phyloP scores from a whole-genome alignment of 2,329 filamentous ascomycete species.

The Hymenoscyphus repandus region DNA sequence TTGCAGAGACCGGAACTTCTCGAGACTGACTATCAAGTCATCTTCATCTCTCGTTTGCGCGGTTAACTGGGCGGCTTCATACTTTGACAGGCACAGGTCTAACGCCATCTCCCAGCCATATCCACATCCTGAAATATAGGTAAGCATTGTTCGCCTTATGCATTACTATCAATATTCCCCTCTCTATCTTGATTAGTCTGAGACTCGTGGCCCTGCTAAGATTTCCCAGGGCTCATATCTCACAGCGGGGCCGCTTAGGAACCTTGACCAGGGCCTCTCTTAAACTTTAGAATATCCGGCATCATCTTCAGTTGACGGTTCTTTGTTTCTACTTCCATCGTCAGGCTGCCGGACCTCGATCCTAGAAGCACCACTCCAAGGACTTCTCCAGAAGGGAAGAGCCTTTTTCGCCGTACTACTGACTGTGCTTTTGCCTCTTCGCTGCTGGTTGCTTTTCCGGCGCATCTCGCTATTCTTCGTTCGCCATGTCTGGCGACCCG shows the following conservation, averaged over 20 bases:
- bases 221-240: slow-evolving; percentile 18
- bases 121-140: slow-evolving; percentile 17
- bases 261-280: slow-evolving; percentile 15
- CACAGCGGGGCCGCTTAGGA: slow-evolving; percentile 17
- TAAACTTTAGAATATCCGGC: slow-evolving; percentile 20
- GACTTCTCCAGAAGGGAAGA: background rate
- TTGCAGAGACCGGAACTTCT: slow-evolving; percentile 7
- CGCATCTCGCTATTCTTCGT: slow-evolving; percentile 10
- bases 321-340: background rate
- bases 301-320: slow-evolving; percentile 13
- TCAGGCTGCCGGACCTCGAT: slow-evolving; percentile 8
- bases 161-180: slow-evolving; percentile 19
- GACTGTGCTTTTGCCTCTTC: background rate
- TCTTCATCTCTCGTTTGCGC: slow-evolving; percentile 18
- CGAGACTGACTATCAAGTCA: slow-evolving; percentile 13
- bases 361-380: slow-evolving; percentile 4
- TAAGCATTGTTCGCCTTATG: slow-evolving; percentile 25
- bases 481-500: slow-evolving; percentile 57
- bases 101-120: background rate
- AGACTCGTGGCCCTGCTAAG: slow-evolving; percentile 25
- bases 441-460: slow-evolving; percentile 5
- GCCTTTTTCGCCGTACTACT: background rate
- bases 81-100: background rate
- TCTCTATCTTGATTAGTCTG: slow-evolving; percentile 18
- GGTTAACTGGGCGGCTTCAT: slow-evolving; percentile 11